Evolutionary conservation across 2,329 filamentous ascomycete genomes (phyloP), one percentile per base, ranked within the genome.

Genomic region (Cryphonectria nitschkei): DNA sequence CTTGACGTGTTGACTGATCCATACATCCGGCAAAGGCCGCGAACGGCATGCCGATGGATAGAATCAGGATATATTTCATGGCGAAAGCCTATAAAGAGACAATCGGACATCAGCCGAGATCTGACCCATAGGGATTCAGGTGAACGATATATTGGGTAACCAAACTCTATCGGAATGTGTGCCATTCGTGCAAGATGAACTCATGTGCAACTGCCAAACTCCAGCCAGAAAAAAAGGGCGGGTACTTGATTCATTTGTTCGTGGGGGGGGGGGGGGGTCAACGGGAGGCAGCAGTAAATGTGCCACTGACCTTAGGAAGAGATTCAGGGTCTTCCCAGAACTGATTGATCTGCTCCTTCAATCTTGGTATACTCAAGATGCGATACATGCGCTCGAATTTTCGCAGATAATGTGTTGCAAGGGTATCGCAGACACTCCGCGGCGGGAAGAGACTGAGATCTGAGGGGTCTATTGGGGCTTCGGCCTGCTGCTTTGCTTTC

Each of bases 291-390:
- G 37, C 6, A 16, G 50, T 34, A 6, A 26, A 37, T 14, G 4
- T 8, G 34, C n/a, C 13, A 11, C 68, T 58, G 11, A 69, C 68
- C 68, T 69, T 65, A 4, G 62, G 39, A 46, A 65, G 78, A 0
- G 79, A 77, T 29, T 77, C 74, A 0, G 82, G 81, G 22, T 81
- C 80, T 37, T 81, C 78, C 85, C 85, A 88, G 76, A 84, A 87
- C 3, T 77, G 75, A 16, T 81, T 80, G 74, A 89, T 90, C 50
- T 88, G 85, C 11, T 80, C 79, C 63, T 82, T 79, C 73, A 91
- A 90, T 0, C 84, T 86, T 0, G 88, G 88, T 0, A 87, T 76
- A 75, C 91, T 86, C 14, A 91, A 72, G 34, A 91, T 82, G 4
- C 89, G 84, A 72, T 87, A 83, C 22, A 87, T 84, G 1, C 85